Percentiles rank a stretch among this genome's conserved stretches.
Evolutionary conservation across 192 early-diverging fungal genomes (phyloP).

Genomic region (Funneliformis mosseae): DNA sequence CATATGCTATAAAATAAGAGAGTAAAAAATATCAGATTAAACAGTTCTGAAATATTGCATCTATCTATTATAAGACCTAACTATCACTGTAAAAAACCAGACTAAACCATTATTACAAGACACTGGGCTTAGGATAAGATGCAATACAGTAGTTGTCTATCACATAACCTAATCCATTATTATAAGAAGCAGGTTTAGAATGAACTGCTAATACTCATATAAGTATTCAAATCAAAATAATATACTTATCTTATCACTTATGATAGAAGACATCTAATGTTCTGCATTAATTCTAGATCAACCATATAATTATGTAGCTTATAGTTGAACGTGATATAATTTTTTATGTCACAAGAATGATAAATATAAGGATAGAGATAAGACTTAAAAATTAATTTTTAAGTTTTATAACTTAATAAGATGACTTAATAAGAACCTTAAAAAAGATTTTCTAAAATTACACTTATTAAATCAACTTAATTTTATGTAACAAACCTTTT

Average conservation of each 20-base stretch:
- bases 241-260: conserved; percentile 2
- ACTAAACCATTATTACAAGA: conserved; percentile 9
- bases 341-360: no score
- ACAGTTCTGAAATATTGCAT: conserved; percentile 19
- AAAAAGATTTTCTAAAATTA: no score
- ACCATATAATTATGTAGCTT: conserved; percentile 5
- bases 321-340: conserved; percentile 20
- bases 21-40: conserved; percentile 18
- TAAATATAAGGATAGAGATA: no score
- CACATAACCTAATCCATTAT: conserved; percentile 7
- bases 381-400: no score
- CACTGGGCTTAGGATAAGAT: conserved; percentile 19
- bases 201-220: conserved; percentile 13
- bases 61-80: conserved; percentile 13
- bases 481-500: no score
- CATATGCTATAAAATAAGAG: neutral
- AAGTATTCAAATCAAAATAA: conserved; percentile 17
- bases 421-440: no score
- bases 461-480: no score
- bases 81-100: conserved; percentile 1
- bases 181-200: conserved; percentile 9
- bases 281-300: no score
- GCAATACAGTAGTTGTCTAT: conserved; percentile 13
- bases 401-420: no score
- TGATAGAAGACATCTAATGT: neutral